These are phyloP conservation scores for Tilletiopsis washingtonensis DNA, from an alignment of 1,284 basidiomycete genomes.

Conservation along the genomic window DNA sequence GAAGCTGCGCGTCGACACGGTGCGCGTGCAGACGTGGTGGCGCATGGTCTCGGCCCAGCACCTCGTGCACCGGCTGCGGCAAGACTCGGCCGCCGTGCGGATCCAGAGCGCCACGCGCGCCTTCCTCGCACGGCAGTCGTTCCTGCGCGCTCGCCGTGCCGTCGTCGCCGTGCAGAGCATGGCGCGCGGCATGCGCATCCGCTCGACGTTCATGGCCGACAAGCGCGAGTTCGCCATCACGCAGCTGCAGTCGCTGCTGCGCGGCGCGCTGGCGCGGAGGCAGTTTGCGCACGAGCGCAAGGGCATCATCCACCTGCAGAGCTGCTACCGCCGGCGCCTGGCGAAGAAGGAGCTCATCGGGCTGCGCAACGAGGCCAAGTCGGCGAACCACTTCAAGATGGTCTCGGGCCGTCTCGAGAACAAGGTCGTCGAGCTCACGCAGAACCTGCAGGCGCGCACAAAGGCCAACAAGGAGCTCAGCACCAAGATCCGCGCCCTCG, in stretches of 20 bases:
- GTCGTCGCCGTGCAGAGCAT: constrained; percentile 73
- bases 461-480: constrained; percentile 85
- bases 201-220: constrained; percentile 59
- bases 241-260: constrained; percentile 72
- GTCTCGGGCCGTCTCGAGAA: constrained; percentile 97
- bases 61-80: constrained; percentile 64
- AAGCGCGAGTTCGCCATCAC: constrained; percentile 63
- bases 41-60: constrained; percentile 69
- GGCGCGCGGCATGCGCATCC: constrained; percentile 70
- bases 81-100: constrained; percentile 65
- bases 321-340: constrained; percentile 77
- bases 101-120: constrained; percentile 69
- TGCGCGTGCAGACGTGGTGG: constrained; percentile 91
- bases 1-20: constrained; percentile 63
- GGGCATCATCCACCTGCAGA: constrained; percentile 78
- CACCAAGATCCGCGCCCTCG: constrained; percentile 64
- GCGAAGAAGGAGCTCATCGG: constrained; percentile 77
- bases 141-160: constrained; percentile 59
- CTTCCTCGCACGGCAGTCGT: constrained; percentile 66
- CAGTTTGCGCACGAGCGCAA: constrained; percentile 61
- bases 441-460: constrained; percentile 83
- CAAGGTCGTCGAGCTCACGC: constrained; percentile 98
- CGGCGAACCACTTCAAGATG: constrained; percentile 96
- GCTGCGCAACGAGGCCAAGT: constrained; percentile 83
- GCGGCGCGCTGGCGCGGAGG: constrained; percentile 67